Base-by-base conservation (phyloP, 306 rosid genomes). In the Ceratonia siliqua region DNA sequence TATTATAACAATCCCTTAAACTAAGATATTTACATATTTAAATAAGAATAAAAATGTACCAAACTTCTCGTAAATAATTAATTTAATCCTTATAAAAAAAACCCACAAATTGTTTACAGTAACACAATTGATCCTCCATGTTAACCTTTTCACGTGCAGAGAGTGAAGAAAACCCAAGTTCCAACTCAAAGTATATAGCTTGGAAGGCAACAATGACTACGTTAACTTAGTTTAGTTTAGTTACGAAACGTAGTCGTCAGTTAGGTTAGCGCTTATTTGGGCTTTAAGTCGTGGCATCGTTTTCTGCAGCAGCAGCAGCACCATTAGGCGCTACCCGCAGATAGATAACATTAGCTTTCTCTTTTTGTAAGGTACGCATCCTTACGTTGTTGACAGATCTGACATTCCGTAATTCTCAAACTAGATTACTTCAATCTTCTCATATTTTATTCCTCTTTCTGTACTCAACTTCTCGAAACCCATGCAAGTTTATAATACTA, bases 361-460 rank as follows among this genome's bases (percentile, higher is more conserved):
- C 74, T 62, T 69, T 82, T 82, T 78, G 66, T 49, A 67, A 82
- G 83, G 75, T 78, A 80, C 74, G 75, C 76, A 58, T 73, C 75
- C 76, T 50, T 41, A 69, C 74, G 48, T 72, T 58, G 74, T 48
- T 43, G 72, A 79, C 68, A 81, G 86, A 91, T 89, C 91, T 92
- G 83, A 85, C 89, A 89, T 89, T 89, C 93, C 96, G 93, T 84
- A 86, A 83, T 87, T 88, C 91, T 83, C 74, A 86, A 85, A 83
- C 89, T 53, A 72, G 56, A 35, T 79, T 69, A 11, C 56, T 70
- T 38, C 35, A 74, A 15, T 45, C 25, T 5, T 49, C 15, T 4
- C 35, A 24, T 65, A 18, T 33, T 15, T 28, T 15, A 36, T 20
- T 54, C 15, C 11, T 12, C 25, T 58, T 20, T 30, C 30, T 71